Conservation (phyloP, 1,139 yeast genomes). For the Hemisphaericaspora xylanilytica region DNA sequence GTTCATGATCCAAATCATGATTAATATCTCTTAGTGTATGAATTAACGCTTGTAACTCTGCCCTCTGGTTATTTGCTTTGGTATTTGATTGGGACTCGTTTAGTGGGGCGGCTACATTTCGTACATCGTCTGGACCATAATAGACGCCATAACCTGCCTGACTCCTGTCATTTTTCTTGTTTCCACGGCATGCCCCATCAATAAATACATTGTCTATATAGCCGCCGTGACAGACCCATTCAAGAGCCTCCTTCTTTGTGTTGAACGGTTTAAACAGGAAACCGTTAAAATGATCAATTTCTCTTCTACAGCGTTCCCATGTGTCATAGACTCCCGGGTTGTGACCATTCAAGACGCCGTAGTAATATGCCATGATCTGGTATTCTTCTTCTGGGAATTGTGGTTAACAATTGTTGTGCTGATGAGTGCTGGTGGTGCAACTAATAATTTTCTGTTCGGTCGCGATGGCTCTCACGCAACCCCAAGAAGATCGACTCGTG, state of each 20-base stretch:
- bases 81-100: slow-evolving; percentile 18
- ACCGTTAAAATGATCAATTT: neutral
- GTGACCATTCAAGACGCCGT: neutral
- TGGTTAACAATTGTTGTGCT: too few species aligned
- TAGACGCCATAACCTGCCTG: slow-evolving; percentile 68
- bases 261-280: neutral
- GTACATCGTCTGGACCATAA: slow-evolving; percentile 54
- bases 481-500: too few species aligned
- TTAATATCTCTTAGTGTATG: slow-evolving; percentile 50
- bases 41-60: slow-evolving; percentile 68
- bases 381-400: too few species aligned
- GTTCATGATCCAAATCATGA: slow-evolving; percentile 15
- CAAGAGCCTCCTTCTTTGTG: neutral
- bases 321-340: neutral
- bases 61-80: slow-evolving; percentile 73
- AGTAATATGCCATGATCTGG: neutral
- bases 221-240: neutral
- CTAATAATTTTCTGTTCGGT: too few species aligned
- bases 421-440: too few species aligned
- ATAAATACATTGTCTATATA: slow-evolving; percentile 41
- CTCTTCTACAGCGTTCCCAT: neutral
- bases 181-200: slow-evolving; percentile 68
- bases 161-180: slow-evolving; percentile 49
- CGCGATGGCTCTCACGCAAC: too few species aligned
- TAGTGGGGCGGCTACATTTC: slow-evolving; percentile 55